Percentiles rank a stretch among this genome's conserved stretches.
These are phyloP conservation scores for Ajuga chamaepitys DNA, from an alignment of 257 asterid genomes.

Conservation along the genomic window DNA sequence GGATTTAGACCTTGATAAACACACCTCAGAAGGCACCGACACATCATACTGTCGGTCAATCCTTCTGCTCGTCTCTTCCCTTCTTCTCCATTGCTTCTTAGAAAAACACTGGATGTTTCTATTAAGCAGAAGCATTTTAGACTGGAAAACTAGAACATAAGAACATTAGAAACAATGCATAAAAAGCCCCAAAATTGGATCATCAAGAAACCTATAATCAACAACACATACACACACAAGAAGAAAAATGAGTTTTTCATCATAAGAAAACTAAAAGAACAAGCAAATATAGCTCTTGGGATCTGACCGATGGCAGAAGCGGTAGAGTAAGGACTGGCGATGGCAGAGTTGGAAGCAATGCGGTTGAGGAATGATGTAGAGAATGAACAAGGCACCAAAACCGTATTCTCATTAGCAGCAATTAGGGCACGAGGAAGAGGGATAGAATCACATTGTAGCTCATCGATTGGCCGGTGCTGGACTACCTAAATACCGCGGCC, in stretches of 20 bases:
- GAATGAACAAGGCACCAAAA: constrained; percentile 1
- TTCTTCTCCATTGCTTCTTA: constrained; percentile 79
- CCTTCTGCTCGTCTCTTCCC: constrained; percentile 67
- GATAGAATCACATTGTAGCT: constrained; percentile 9
- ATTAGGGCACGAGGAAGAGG: constrained; percentile 6
- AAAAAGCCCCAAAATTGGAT: too few species aligned
- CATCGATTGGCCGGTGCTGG: constrained; percentile 22
- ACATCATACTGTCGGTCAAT: constrained; percentile 74
- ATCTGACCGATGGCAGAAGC: constrained; percentile 52
- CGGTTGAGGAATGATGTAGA: constrained; percentile 26
- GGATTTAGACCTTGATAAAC: constrained; percentile 85
- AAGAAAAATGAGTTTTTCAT: too few species aligned
- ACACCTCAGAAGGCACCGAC: constrained; percentile 81
- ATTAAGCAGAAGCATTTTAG: too few species aligned
- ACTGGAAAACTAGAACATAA: too few species aligned
- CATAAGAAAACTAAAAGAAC: too few species aligned
- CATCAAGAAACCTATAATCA: too few species aligned
- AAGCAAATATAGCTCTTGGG: too few species aligned
- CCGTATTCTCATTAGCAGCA: constrained; percentile 12
- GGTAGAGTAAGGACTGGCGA: too few species aligned
- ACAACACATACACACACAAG: too few species aligned
- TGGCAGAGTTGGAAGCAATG: too few species aligned
- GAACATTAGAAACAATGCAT: too few species aligned
- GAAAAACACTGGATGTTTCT: too few species aligned
- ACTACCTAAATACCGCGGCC: constrained; percentile 31